Percentiles rank a stretch among this genome's conserved stretches.
Conservation (phyloP, 148 eudicot species). For the Fagopyrum homotropicum region DNA sequence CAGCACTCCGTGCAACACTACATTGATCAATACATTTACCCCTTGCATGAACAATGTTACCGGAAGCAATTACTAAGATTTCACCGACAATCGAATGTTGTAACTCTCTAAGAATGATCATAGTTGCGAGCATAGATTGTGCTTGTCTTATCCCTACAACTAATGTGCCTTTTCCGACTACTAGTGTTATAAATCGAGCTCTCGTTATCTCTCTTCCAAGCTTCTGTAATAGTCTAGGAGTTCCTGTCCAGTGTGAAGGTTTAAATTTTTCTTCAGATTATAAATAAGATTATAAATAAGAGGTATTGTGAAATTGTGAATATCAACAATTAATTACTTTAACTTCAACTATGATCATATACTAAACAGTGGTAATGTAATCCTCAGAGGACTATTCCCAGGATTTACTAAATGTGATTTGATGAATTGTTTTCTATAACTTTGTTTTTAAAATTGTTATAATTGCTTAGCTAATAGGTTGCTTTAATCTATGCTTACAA, state of each 20-base stretch:
- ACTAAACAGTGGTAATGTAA: too few relatives aligned
- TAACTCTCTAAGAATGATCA: slow-evolving; percentile 34
- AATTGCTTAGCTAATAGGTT: too few relatives aligned
- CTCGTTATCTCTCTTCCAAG: slow-evolving; percentile 11
- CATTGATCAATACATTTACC: slow-evolving; percentile 45
- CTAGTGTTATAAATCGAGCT: slow-evolving; percentile 16
- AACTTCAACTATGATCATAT: too few relatives aligned
- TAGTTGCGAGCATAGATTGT: slow-evolving; percentile 51
- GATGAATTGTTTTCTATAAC: too few relatives aligned
- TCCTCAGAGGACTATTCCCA: too few relatives aligned
- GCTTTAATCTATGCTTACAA: too few relatives aligned
- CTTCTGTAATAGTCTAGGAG: slow-evolving; percentile 1
- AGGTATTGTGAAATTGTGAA: not conserved
- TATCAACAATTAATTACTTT: too few relatives aligned
- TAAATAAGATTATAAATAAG: not conserved
- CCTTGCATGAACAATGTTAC: slow-evolving; percentile 63
- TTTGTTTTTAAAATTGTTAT: too few relatives aligned
- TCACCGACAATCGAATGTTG: slow-evolving; percentile 53
- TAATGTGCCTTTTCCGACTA: slow-evolving; percentile 51
- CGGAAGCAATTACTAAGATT: slow-evolving; percentile 43
- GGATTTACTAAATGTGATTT: too few relatives aligned
- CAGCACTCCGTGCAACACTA: slow-evolving; percentile 43
- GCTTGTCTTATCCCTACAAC: slow-evolving; percentile 59
- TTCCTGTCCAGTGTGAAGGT: slow-evolving; percentile 60
- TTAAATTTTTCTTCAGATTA: not conserved